phyloP scores from a whole-genome alignment of 345 rosid genomes.

The Lepidium sativum region DNA sequence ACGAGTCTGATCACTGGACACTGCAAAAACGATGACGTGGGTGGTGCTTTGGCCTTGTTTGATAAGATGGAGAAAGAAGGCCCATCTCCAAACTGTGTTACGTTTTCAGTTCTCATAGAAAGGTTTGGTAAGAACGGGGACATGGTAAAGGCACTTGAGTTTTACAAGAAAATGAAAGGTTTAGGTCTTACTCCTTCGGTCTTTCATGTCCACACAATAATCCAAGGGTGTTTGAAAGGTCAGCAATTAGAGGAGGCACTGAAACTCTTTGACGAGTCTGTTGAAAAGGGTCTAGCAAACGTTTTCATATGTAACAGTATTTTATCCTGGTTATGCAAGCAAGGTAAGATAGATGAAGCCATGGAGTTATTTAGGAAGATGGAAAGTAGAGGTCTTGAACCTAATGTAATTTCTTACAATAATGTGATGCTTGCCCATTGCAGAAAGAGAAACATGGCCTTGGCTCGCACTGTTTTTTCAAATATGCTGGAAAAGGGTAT shows the following conservation, averaged over 20 bases:
- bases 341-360: conserved; percentile 51
- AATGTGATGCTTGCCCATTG: conserved; percentile 51
- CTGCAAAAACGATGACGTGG: conserved; percentile 41
- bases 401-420: conserved; percentile 54
- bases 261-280: conserved; percentile 48
- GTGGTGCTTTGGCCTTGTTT: conserved; percentile 52
- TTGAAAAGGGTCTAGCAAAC: conserved; percentile 44
- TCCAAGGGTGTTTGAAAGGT: conserved; percentile 44
- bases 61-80: conserved; percentile 48
- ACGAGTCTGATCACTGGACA: conserved; percentile 65
- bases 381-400: conserved; percentile 34
- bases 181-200: conserved; percentile 38
- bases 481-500: conserved; percentile 44
- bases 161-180: conserved; percentile 53
- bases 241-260: conserved; percentile 36
- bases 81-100: conserved; percentile 49
- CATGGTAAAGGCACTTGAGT: conserved; percentile 49
- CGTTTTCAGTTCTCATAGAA: conserved; percentile 57
- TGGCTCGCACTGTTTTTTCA: conserved; percentile 34
- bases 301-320: conserved; percentile 43
- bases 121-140: conserved; percentile 48
- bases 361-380: conserved; percentile 48
- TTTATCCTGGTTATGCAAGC: conserved; percentile 45
- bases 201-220: conserved; percentile 44
- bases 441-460: conserved; percentile 37